Base-by-base conservation (phyloP, 2,329 filamentous ascomycete species). In the Cercospora sp. region DNA sequence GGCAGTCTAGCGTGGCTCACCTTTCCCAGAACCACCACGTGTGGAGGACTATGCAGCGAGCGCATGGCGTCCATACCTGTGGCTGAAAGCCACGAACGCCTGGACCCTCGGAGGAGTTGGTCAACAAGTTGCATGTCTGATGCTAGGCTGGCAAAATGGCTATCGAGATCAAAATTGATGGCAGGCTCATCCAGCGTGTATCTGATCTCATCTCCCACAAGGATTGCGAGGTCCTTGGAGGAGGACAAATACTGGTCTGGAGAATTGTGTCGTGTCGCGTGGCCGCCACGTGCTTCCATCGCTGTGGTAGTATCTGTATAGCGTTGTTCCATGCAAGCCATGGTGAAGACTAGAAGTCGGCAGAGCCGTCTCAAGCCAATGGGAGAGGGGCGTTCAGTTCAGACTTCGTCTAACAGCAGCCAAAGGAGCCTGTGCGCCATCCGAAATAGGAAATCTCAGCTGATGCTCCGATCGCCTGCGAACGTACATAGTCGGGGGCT, bases 41-140 rank as follows among this genome's bases (percentile, higher is more conserved):
- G 48, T 28, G 7, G 9, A 53, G 28, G 60, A 51, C 28, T 30
- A 28, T 63, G 18, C 13, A 30, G 12, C 23, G 53, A 31, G 23
- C 23, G 53, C 28, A 28, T 57, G 28, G 23, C 28, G 20, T 48
- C 23, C 23, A 57, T n/a, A 31, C 12, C 10, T 28, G 53, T 57
- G 53, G 53, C 53, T 57, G 53, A 7, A 57, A 57, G 53, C 53
- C 53, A 57, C 53, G 23, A 57, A 57, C 53, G 53, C 23, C 53
- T 30, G 26, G 26, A 57, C 51, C 53, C 23, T 28, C 10, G 16
- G 12, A 13, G 7, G n/a, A 23, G 53, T n/a, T 53, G 23, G 23
- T n/a, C 10, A 7, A n/a, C n/a, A 12, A 10, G 26, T 57, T n/a
- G 53, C 23, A 9, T 28, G 23, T 10, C 9, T 28, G 53, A 57